Conservation (phyloP, 148 eudicot species). For the Polygonum maritimum region DNA sequence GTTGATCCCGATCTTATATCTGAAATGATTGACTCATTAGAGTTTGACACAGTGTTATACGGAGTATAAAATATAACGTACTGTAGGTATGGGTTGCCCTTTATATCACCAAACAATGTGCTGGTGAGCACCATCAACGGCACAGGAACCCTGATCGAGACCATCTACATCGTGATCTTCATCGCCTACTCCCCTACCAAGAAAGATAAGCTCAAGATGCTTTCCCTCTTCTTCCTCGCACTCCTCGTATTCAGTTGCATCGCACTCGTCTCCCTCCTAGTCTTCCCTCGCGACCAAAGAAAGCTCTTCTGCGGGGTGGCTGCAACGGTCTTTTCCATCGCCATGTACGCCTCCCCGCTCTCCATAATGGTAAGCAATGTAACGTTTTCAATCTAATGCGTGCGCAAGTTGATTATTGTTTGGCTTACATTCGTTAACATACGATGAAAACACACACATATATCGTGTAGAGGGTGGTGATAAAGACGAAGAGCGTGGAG, state of each 20-base stretch:
- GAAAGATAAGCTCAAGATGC: constrained; percentile 59
- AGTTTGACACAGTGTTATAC: no score
- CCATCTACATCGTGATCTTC: constrained; percentile 48
- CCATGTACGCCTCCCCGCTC: constrained; percentile 84
- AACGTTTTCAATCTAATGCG: background rate
- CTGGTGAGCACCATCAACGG: constrained; percentile 51
- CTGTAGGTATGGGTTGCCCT: constrained; percentile 59
- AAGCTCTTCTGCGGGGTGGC: constrained; percentile 65
- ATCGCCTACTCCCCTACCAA: constrained; percentile 42
- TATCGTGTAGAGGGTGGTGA: constrained; percentile 48
- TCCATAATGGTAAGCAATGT: constrained; percentile 52
- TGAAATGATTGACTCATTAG: no score
- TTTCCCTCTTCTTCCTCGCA: constrained; percentile 32
- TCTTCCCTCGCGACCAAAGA: constrained; percentile 45
- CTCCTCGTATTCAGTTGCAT: constrained; percentile 32
- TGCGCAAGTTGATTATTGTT: no score
- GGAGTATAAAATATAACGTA: no score
- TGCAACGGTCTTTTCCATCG: constrained; percentile 66
- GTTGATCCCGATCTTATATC: no score
- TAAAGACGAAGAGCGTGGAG: constrained; percentile 74
- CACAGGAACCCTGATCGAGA: constrained; percentile 54
- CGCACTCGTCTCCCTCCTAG: constrained; percentile 52
- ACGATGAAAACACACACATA: no score
- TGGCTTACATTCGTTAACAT: constrained; percentile 1
- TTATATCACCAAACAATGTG: constrained; percentile 59